Evolutionary conservation across 768 basidiomycete species (phyloP).

Genomic region (Termitomyces sp.): DNA sequence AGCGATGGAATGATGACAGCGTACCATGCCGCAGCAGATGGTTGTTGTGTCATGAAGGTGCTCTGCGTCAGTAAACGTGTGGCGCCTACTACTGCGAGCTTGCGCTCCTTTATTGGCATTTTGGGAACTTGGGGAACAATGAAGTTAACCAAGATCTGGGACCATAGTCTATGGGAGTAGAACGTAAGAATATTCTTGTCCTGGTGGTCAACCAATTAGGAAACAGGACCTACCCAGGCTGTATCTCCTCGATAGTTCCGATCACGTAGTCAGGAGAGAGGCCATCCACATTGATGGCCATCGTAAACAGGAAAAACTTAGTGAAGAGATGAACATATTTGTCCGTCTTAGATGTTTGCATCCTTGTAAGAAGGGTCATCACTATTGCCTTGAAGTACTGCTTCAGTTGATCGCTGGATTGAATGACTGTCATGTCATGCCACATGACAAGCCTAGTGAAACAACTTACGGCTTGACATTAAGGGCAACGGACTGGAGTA

Average conservation of each 20-base stretch:
- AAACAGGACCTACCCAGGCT: constrained; percentile 58
- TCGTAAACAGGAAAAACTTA: constrained; percentile 67
- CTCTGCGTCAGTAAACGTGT: constrained; percentile 76
- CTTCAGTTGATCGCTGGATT: constrained; percentile 51
- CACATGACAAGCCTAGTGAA: neutral
- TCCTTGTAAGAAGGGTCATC: constrained; percentile 74
- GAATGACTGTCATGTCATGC: neutral
- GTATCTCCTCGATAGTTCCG: constrained; percentile 74
- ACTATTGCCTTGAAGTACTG: constrained; percentile 72
- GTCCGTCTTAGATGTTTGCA: constrained; percentile 87
- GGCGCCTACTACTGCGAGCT: constrained; percentile 76
- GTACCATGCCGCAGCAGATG: constrained; percentile 62
- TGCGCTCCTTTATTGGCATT: constrained; percentile 77
- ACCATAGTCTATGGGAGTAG: constrained; percentile 50
- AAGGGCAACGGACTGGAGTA: constrained; percentile 72
- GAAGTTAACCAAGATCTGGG: constrained; percentile 70
- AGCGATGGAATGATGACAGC: constrained; percentile 9
- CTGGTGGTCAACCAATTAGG: neutral
- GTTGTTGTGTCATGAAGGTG: constrained; percentile 58
- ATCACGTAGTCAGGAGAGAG: constrained; percentile 78
- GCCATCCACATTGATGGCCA: constrained; percentile 70
- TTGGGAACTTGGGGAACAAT: constrained; percentile 78
- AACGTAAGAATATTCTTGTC: neutral
- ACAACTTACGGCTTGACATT: constrained; percentile 68
- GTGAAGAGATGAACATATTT: constrained; percentile 81